These are phyloP conservation scores for Aspergillus luchuensis DNA, from an alignment of 2,329 filamentous ascomycete species.

Conservation along the genomic window DNA sequence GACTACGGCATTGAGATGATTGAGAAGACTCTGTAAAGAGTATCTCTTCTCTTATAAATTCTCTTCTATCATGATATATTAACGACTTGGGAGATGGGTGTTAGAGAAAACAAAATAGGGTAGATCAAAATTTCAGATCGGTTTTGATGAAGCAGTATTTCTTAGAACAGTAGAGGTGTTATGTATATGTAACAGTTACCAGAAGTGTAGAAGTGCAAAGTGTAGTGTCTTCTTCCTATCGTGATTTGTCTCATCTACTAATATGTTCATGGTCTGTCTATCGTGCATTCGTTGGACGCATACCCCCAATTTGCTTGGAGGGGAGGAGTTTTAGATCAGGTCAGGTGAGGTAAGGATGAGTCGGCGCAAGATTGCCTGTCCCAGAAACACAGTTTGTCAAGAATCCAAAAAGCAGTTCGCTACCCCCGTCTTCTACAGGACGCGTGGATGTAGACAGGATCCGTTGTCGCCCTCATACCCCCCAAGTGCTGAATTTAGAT, in stretches of 20 bases:
- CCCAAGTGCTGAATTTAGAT: slow-evolving; percentile 7
- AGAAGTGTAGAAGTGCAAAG: neutral
- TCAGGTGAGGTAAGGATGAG: slow-evolving; percentile 12
- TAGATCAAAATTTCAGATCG: neutral
- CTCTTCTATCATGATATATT: slow-evolving; percentile 3
- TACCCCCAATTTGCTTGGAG: slow-evolving; percentile 13
- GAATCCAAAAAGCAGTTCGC: slow-evolving; percentile 12
- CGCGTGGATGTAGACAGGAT: slow-evolving; percentile 22
- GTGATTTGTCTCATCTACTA: neutral
- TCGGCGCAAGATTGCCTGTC: slow-evolving; percentile 9
- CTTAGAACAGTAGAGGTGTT: neutral
- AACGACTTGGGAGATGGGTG: slow-evolving; percentile 1
- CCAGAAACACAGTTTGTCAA: slow-evolving; percentile 9
- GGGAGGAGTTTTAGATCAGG: slow-evolving; percentile 7
- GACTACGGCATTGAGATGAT: slow-evolving; percentile 72
- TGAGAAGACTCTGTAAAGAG: slow-evolving; percentile 60
- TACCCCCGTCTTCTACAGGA: slow-evolving; percentile 18
- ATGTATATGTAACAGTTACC: neutral
- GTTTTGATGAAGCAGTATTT: neutral
- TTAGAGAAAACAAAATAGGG: neutral
- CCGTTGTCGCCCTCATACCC: slow-evolving; percentile 7
- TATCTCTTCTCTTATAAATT: neutral
- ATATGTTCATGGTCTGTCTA: slow-evolving; percentile 22
- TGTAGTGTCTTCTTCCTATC: neutral
- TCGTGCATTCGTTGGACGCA: slow-evolving; percentile 27